Conservation (phyloP, 208 protist species). For the Trypanosoma melophagium region DNA sequence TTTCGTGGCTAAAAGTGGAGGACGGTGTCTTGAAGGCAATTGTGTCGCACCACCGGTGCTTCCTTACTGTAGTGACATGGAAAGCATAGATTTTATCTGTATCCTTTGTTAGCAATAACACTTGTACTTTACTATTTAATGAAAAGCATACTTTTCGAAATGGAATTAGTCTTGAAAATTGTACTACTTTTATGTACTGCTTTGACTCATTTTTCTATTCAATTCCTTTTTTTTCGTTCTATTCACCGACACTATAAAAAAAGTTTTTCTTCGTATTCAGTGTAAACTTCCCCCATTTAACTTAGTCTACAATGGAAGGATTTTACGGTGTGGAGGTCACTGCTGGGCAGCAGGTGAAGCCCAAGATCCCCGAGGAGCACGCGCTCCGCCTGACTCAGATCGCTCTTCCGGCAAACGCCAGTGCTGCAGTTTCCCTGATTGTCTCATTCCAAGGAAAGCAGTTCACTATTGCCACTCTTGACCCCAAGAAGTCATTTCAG, state of each 20-base stretch:
- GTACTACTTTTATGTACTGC: too few species aligned
- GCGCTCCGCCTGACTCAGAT: slow-evolving; percentile 87
- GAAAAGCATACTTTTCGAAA: too few species aligned
- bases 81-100: slow-evolving; percentile 4
- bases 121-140: too few species aligned
- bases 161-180: too few species aligned
- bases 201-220: background rate
- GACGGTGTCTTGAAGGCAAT: slow-evolving; percentile 36
- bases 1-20: slow-evolving; percentile 29
- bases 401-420: slow-evolving; percentile 80
- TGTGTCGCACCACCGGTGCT: slow-evolving; percentile 42
- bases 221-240: slow-evolving; percentile 22
- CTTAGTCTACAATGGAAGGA: slow-evolving; percentile 76
- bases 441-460: slow-evolving; percentile 85
- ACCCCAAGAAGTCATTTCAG: slow-evolving; percentile 84
- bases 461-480: slow-evolving; percentile 86
- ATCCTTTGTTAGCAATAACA: background rate
- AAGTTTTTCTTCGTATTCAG: too few species aligned
- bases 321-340: slow-evolving; percentile 80
- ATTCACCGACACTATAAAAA: too few species aligned
- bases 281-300: too few species aligned
- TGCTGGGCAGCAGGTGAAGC: slow-evolving; percentile 75
- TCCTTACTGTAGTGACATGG: slow-evolving; percentile 52
- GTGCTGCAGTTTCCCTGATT: slow-evolving; percentile 64
- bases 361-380: slow-evolving; percentile 80